Evolutionary conservation across 768 basidiomycete species (phyloP), one percentile per base, ranked within the genome.

Genomic region (Boletellus ananas): DNA sequence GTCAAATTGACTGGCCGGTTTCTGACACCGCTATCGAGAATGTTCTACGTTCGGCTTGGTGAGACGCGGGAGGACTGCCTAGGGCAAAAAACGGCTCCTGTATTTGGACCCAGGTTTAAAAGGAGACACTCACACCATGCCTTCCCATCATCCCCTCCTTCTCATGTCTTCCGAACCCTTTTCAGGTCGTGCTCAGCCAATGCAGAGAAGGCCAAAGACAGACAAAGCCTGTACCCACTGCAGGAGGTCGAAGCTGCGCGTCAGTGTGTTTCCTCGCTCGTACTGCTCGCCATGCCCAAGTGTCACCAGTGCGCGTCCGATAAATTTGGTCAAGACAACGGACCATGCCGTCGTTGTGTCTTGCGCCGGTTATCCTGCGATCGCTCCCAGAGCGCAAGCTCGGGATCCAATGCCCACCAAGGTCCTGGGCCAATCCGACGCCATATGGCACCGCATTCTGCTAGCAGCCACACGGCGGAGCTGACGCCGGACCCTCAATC

Each of bases 341-440:
- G 41, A 4, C 52, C 62, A 34, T 66, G 64, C 29, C 42, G 50
- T 50, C 62, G 62, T 25, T 66, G 64, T 52, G 38, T 53, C 41
- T 36, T 1, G 31, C 55, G 53, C 13, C 21, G 21, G 18, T 8
- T 57, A 9, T 35, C 49, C 0, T 66, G 64, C 25, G 47, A 14
- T 33, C 60, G 51, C 33, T 65, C 62, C 18, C 55, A 54, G 51
- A 65, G 63, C 45, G 63, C 62, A 39, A 48, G 52, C 39, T 44
- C 48, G 20, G 51, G 43, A 8, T 14, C 42, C 40, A 34, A 49
- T 37, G 41, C 8, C 20, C 60, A 59, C 17, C 63, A 59, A 25
- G 60, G 35, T 12, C 12, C 36, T 43, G 55, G 42, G 35, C 40
- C 52, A 10, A 42, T 34, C 35, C 54, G 17, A 50, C 42, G 43